Evolutionary conservation across 345 rosid species (phyloP), one percentile per base, ranked within the genome.

Genomic region (Eucalyptus curtisii): DNA sequence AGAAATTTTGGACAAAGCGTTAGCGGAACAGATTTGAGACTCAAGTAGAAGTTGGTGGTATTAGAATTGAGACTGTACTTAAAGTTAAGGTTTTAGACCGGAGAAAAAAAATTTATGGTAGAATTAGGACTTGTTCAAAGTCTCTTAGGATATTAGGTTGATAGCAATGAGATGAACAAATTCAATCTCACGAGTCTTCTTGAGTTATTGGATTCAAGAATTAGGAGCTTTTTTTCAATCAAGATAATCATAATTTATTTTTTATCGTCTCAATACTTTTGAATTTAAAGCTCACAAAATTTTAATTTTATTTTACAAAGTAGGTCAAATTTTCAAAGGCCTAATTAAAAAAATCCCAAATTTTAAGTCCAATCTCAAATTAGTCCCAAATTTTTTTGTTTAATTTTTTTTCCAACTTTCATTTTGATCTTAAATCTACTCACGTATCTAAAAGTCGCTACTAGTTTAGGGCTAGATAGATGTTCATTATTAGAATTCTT

Each of bases 1-100:
- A 10, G 3, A 55, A 55, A 55, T 55, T 55, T 55, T 55, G 13
- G 3, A 9, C 0, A 0, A 55, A 55, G 30, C 3, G 0, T 24
- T 55, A 24, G 27, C 6, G 1, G 1, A 24, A 24, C 0, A 53
- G 0, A 20, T 22, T 22, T 50, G 19, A 0, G 53, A 50, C 8
- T 50, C 2, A 50, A 15, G 61, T 55, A 55, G 13, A 55, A 1
- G 30, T 24, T 55, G 30, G 61, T 55, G 12, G 52, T 5, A 5
- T 49, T 15, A 55, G 61, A 25, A 22, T 55, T 10, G 30, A 4
- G 30, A 55, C 0, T 55, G 1, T 24, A 55, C 30, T 22, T 55
- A 55, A 55, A 10, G 61, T 10, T 55, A 8, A 2, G 61, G 12
- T 24, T 55, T 48, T 48, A 2, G 3, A 55, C 1, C 4, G 5